These are phyloP conservation scores for Rosa lucieae DNA, from an alignment of 306 rosid species.

Conservation along the genomic window DNA sequence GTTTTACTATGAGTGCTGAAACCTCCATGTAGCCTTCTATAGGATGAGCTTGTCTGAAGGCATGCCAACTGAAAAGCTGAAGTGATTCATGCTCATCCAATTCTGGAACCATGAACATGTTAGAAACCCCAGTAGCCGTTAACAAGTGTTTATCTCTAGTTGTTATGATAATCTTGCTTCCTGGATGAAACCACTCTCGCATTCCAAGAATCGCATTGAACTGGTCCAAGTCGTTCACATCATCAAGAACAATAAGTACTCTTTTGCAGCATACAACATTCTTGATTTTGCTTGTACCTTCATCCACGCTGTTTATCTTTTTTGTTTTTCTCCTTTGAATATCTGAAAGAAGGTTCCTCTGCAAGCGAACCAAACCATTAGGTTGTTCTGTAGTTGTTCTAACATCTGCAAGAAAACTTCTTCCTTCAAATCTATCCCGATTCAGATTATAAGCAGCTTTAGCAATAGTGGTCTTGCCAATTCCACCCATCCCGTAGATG, in stretches of 20 bases:
- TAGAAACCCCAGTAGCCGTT: background rate
- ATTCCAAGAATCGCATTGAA: background rate
- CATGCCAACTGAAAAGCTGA: background rate
- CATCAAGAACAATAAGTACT: background rate
- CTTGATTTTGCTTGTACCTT: background rate
- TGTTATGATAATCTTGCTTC: conserved; percentile 2
- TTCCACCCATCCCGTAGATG: background rate
- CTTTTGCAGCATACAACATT: background rate
- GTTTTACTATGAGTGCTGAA: background rate
- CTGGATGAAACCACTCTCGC: background rate
- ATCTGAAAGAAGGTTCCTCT: background rate
- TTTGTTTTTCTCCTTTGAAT: background rate
- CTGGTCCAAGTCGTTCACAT: background rate
- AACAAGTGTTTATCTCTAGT: background rate
- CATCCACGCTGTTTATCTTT: background rate
- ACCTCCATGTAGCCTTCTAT: background rate
- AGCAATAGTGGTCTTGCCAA: background rate
- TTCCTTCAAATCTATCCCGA: background rate
- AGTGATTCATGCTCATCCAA: background rate
- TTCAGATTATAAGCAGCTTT: background rate
- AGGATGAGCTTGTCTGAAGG: background rate
- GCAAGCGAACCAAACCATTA: background rate
- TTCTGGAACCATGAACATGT: background rate
- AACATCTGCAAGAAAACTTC: background rate
- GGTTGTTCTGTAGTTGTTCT: background rate